Evolutionary conservation across 2,329 filamentous ascomycete species (phyloP).

Genomic region (Decorospora gaudefroyi): DNA sequence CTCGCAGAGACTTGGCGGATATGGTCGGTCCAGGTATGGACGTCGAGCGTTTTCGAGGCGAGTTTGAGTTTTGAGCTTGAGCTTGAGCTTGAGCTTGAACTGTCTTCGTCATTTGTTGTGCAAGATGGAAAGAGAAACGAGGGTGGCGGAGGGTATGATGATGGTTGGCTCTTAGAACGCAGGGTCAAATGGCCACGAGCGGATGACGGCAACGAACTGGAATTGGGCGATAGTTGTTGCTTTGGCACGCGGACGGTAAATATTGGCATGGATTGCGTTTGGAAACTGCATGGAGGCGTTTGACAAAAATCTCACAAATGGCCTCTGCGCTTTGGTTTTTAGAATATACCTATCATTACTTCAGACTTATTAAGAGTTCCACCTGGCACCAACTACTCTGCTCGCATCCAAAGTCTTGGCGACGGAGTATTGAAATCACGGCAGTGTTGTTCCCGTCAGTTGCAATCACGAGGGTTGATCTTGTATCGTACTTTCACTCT

Average conservation of each 20-base stretch:
- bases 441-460: too few species aligned
- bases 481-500: too few species aligned
- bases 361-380: too few species aligned
- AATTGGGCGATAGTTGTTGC: conserved; percentile 39
- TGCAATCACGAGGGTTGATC: too few species aligned
- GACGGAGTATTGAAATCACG: too few species aligned
- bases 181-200: conserved; percentile 15
- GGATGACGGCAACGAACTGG: conserved; percentile 20
- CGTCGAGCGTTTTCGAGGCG: conserved; percentile 81
- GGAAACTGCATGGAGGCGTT: conserved; percentile 39
- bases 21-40: conserved; percentile 88
- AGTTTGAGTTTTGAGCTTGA: conserved; percentile 77
- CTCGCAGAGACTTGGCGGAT: conserved; percentile 82
- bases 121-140: background rate
- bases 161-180: conserved; percentile 26
- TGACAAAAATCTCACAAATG: conserved; percentile 8
- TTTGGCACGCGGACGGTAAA: conserved; percentile 37
- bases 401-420: too few species aligned
- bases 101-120: too few species aligned
- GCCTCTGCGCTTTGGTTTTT: too few species aligned
- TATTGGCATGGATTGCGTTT: conserved; percentile 29
- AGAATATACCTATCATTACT: too few species aligned
- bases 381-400: too few species aligned
- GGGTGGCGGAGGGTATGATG: conserved; percentile 10
- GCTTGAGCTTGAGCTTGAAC: too few species aligned